Conservation (phyloP, 192 early-diverging fungal species). For the Gonapodya prolifera region DNA sequence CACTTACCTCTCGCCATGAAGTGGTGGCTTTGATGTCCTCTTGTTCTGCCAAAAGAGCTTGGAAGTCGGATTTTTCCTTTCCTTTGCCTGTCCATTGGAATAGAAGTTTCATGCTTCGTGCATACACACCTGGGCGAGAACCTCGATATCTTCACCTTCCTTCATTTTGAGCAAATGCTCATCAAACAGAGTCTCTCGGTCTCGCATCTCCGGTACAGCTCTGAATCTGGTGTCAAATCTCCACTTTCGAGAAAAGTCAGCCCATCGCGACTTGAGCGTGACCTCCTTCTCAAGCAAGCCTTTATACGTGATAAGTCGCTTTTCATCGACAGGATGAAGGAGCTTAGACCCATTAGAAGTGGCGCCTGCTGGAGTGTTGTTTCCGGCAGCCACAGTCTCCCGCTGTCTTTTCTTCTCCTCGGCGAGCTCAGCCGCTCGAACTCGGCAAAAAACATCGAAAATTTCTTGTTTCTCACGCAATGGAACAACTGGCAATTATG, state of each 20-base stretch:
- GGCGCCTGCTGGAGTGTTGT: not conserved
- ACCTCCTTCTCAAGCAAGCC: not conserved
- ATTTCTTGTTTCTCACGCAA: not conserved
- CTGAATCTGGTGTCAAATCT: not conserved
- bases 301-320: not conserved
- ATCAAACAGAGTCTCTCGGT: not conserved
- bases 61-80: not conserved
- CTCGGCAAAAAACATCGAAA: not conserved
- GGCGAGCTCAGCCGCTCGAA: not conserved
- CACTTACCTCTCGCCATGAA: not conserved
- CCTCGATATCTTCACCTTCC: not conserved
- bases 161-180: not conserved
- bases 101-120: too few relatives aligned
- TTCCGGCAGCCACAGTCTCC: not conserved
- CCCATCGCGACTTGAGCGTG: not conserved
- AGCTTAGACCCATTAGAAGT: too few relatives aligned
- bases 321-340: not conserved
- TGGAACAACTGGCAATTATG: not conserved
- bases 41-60: not conserved
- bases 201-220: not conserved
- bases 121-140: too few relatives aligned
- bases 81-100: not conserved
- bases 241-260: not conserved
- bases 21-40: not conserved
- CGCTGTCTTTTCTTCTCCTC: not conserved